A percentile compares a stretch with the other conserved stretches of the same genome.
Conservation (phyloP, 2,329 filamentous ascomycete genomes). For the Exophiala viscosa region DNA sequence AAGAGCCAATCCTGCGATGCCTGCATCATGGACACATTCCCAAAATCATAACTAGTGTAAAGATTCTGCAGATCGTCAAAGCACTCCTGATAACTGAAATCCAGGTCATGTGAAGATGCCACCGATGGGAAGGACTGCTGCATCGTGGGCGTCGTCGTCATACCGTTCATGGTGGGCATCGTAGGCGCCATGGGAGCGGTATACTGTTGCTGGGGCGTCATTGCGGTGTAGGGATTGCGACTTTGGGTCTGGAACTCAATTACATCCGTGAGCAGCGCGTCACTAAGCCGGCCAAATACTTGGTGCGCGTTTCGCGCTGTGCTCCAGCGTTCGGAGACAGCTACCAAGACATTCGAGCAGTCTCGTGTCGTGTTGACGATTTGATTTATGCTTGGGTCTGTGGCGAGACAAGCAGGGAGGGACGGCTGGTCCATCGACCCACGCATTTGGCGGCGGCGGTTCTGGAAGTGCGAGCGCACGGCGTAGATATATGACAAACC, state of each 20-base stretch:
- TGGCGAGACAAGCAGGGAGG: slow-evolving; percentile 26
- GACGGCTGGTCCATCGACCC: slow-evolving; percentile 1
- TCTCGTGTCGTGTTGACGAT: slow-evolving; percentile 43
- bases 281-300: slow-evolving; percentile 43
- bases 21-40: slow-evolving; percentile 26
- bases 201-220: not conserved
- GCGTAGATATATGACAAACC: slow-evolving; percentile 46
- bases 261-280: slow-evolving; percentile 42
- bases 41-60: slow-evolving; percentile 5
- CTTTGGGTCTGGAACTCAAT: slow-evolving; percentile 32
- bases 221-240: not conserved
- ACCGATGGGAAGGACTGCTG: slow-evolving; percentile 3
- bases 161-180: not conserved
- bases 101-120: not conserved
- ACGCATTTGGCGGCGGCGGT: slow-evolving; percentile 22
- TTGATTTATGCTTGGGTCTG: slow-evolving; percentile 40
- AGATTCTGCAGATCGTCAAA: slow-evolving; percentile 4
- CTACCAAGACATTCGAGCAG: slow-evolving; percentile 46
- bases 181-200: not conserved
- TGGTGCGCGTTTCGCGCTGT: slow-evolving; percentile 41
- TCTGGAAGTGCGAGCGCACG: slow-evolving; percentile 40
- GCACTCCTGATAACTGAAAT: slow-evolving; percentile 4
- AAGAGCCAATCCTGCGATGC: slow-evolving; percentile 4
- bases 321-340: slow-evolving; percentile 44
- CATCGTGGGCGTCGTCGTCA: not conserved